Conservation (phyloP, 2,329 filamentous ascomycete genomes). For the Cladophialophora bantiana region DNA sequence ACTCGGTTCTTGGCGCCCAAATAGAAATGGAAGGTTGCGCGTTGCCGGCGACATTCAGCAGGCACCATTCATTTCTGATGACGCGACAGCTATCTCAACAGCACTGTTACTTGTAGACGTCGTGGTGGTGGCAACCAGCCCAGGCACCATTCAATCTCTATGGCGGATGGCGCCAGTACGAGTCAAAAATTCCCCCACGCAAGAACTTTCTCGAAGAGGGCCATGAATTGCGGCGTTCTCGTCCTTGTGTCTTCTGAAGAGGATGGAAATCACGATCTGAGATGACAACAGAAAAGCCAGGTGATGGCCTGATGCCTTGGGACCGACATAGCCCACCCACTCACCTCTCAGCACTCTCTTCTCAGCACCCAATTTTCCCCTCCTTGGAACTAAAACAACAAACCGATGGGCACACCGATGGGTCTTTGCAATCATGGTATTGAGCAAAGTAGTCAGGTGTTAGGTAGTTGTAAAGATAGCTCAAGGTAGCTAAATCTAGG, state of each 20-base stretch:
- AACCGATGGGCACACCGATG: not conserved
- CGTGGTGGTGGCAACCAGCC: constrained; percentile 1
- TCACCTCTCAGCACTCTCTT: not conserved
- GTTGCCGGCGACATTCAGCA: constrained; percentile 23
- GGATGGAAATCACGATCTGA: not conserved
- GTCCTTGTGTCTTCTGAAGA: not conserved
- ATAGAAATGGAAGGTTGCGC: constrained; percentile 29
- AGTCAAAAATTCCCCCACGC: not conserved
- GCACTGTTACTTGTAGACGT: not conserved
- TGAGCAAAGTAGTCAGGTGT: not conserved
- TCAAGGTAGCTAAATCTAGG: constrained; percentile 19
- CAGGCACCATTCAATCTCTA: constrained; percentile 20
- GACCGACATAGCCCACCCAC: not conserved
- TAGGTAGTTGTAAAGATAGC: constrained; percentile 8
- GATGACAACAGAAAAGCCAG: not conserved
- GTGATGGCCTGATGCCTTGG: not conserved
- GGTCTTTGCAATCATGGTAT: not conserved
- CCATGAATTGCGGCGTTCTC: not conserved
- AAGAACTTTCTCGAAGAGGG: constrained; percentile 7
- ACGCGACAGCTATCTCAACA: not conserved
- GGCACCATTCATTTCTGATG: constrained; percentile 22
- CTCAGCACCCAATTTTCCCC: not conserved
- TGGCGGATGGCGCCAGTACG: not conserved
- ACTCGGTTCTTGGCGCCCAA: constrained; percentile 31
- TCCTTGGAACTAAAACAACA: not conserved